Conservation (phyloP, 805 yeast genomes). For the Candida coquimbonensis region DNA sequence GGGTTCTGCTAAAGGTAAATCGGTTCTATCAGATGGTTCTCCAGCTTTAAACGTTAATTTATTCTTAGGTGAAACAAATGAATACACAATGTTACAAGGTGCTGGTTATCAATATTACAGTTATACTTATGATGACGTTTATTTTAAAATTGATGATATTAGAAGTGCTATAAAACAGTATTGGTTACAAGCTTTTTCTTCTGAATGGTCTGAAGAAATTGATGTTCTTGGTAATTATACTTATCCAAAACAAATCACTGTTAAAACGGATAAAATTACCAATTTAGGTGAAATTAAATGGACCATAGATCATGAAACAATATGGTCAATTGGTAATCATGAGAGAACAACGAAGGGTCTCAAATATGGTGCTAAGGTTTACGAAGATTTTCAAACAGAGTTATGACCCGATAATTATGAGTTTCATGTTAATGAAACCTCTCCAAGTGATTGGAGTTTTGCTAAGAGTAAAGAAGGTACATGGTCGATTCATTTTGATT, state of each 20-base stretch:
- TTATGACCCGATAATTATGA: slow-evolving; percentile 1
- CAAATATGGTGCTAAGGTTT: slow-evolving; percentile 1
- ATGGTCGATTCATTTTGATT: slow-evolving; percentile 1
- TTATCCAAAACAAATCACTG: background rate
- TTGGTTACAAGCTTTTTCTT: slow-evolving; percentile 2
- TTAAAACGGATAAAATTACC: background rate
- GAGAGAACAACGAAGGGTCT: slow-evolving; percentile 4
- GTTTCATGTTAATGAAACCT: background rate
- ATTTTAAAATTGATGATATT: background rate
- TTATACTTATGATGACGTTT: slow-evolving; percentile 3
- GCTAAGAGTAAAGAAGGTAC: slow-evolving; percentile 2
- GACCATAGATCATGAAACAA: background rate
- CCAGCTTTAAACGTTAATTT: slow-evolving; percentile 2
- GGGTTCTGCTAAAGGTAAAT: slow-evolving; percentile 1
- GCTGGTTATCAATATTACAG: slow-evolving; percentile 4
- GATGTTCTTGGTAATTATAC: slow-evolving; percentile 2
- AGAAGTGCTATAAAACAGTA: background rate
- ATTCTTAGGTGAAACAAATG: background rate
- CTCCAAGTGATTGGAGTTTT: background rate
- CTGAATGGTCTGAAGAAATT: slow-evolving; percentile 4
- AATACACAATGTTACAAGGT: slow-evolving; percentile 3
- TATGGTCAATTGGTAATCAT: slow-evolving; percentile 2
- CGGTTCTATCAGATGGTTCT: slow-evolving; percentile 1
- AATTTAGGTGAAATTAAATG: slow-evolving; percentile 1
- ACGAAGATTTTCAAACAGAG: slow-evolving; percentile 3